Evolutionary conservation across 108 stramenopile species (phyloP), one percentile per base, ranked within the genome.

Genomic region (Stephanodiscus triporus): DNA sequence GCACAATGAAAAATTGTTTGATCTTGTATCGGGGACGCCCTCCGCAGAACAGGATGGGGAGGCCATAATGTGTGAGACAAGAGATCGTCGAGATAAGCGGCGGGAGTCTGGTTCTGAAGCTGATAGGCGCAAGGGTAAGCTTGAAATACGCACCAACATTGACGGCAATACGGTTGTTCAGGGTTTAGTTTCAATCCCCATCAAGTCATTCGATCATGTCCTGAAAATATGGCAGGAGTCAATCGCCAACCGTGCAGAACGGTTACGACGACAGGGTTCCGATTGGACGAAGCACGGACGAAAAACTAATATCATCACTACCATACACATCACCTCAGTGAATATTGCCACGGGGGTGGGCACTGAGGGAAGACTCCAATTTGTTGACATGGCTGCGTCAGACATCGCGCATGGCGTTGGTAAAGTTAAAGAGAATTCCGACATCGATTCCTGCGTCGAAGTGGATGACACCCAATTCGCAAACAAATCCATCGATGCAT

Each of bases 141-240:
- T 95, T 29, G 94, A 95, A 70, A 92, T 95, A 42, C 81, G 86
- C 10, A 90, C 91, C 5, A 91, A 95, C 66, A 86, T 82, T n/a
- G 87, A 95, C 61, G 94, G 94, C 14, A 90, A 92, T 47, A 91
- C 90, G 20, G 85, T 89, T 27, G 88, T 95, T 38, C 88, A 90
- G 62, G 94, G 94, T 22, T 75, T 87, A 7, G 61, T 91, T 1
- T 77, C 90, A 9, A 84, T 91, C 11, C 68, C 77, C 56, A 69
- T 92, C 36, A 32, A 81, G 1, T 73, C 77, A 58, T 88, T 91
- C 70, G 86, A 91, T 9, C 89, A 95, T 61, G 81, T 82, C 4
- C 53, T 66, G 19, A 72, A 48, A 13, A 48, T 91, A 37, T 95
- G 91, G 90, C 71, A 81, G 16, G 76, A 92, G 43, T 61, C 86